Evolutionary conservation across 2,329 filamentous ascomycete genomes (phyloP), one percentile per base, ranked within the genome.

Genomic region (Phaeomoniella chlamydospora): DNA sequence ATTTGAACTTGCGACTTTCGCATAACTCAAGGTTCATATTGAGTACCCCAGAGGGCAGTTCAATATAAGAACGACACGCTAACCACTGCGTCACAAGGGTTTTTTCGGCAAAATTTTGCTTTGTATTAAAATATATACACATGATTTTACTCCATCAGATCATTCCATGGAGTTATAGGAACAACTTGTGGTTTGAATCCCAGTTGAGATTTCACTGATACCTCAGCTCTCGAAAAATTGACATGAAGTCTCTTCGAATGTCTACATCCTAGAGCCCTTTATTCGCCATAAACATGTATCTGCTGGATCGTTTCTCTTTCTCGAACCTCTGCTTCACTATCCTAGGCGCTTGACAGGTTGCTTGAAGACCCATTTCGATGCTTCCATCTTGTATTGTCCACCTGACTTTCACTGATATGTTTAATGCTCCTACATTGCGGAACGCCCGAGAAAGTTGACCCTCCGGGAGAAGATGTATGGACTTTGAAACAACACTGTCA

Each of bases 1-100:
- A 47, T 40, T 56, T 47, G 53, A 56, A 55, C 53, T 52, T 52
- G 45, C 51, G 52, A 56, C 52, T 53, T 55, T 55, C 53, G 53
- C 52, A 55, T 55, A 41, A 44, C 52, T 51, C 43, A 44, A 46
- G 42, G 43, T 37, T 47, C 50, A 53, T 50, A 50, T 42, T 43
- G 15, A 43, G 37, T 35, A 41, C 41, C 18, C 2, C 39, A 37
- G 31, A 41, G 37, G 41, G 46, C 22, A 26, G 6, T 47, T 45
- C 36, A 47, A 48, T 55, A 56, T 56, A 56, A 56, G 53, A 56
- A 55, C 53, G 51, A 54, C 47, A 50, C 52, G 51, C 51, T 55
- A 55, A 52, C 50, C 51, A 52, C 52, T 55, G 49, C 49, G 50
- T 52, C 50, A 53, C 48, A 47, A 48, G 49, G 43, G 41, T 45